Evolutionary conservation across 2,329 filamentous ascomycete genomes (phyloP).

Genomic region (Chaetomium sp.): DNA sequence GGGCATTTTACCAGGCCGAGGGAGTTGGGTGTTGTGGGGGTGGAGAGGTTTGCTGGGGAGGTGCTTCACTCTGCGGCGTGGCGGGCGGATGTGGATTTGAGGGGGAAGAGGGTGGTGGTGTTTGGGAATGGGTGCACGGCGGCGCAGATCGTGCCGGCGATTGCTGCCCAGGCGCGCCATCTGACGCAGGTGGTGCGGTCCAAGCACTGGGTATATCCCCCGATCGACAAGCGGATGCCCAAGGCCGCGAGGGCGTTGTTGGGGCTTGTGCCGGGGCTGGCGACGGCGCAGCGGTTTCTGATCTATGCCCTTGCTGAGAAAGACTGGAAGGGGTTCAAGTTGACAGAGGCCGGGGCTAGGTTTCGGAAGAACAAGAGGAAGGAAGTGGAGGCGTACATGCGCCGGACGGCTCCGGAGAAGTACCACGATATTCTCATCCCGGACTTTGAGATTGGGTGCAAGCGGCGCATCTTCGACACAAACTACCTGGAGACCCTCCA

Average conservation of each 20-base stretch:
- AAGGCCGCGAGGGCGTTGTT: conserved; percentile 41
- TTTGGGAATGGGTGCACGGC: conserved; percentile 44
- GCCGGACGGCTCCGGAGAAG: conserved; percentile 54
- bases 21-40: conserved; percentile 39
- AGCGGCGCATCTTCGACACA: conserved; percentile 62
- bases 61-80: conserved; percentile 42
- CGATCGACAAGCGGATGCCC: conserved; percentile 36
- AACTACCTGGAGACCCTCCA: conserved; percentile 58
- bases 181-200: conserved; percentile 48
- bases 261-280: conserved; percentile 50
- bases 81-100: conserved; percentile 33
- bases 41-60: conserved; percentile 38
- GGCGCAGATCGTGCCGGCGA: conserved; percentile 42
- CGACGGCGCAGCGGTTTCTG: conserved; percentile 45
- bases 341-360: conserved; percentile 42
- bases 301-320: conserved; percentile 46
- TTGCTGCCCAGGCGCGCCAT: conserved; percentile 40
- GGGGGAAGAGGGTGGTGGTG: conserved; percentile 40
- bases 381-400: conserved; percentile 46
- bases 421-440: conserved; percentile 65
- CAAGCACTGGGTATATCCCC: conserved; percentile 48
- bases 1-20: conserved; percentile 43
- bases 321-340: conserved; percentile 43
- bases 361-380: conserved; percentile 44
- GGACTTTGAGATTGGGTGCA: conserved; percentile 64